Base-by-base conservation (phyloP, 305 asterid genomes). In the Nicotiana rustica region DNA sequence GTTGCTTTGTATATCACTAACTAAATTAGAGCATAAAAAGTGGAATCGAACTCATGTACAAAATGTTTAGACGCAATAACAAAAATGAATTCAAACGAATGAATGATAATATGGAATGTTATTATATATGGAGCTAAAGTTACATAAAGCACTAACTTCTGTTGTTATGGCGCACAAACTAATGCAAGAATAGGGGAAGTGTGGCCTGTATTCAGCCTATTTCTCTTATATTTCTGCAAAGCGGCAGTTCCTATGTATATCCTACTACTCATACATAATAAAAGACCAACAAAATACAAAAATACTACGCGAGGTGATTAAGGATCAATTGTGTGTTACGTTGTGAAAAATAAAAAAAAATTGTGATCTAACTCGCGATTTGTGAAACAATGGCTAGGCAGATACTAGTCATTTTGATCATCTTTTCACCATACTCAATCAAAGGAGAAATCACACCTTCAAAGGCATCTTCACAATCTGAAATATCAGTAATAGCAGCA, bases 351-450 rank as follows among this genome's bases (percentile, higher is more conserved):
- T 4, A 38, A 6, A 57, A 41, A 38, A 69, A 18, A 18, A 3
- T 1, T n/a, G 1, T 41, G 21, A 29, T 19, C 25, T 79, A 78
- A 44, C 18, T 17, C 1, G 25, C 6, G 2, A 80, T 38, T 44
- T 80, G 83, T 33, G 94, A 83, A 73, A 83, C 73, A 18, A 92
- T 87, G 25, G 96, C 92, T 14, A 92, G 92, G 76, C 93, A 92
- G 60, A 90, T 91, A 84, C 92, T 91, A 1, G 96, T 90, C 91
- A 92, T 86, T 78, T 86, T 84, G 3, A 82, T 81, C 86, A 94
- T 83, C 88, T 68, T 91, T 2, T 80, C 86, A 5, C 89, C 85
- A 29, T 85, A 62, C 0, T 10, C 47, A 10, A 82, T 29, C 36
- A 92, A 17, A 0, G 89, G 91, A 3, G 89, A 88, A n/a, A 81